A percentile compares a stretch with the other conserved stretches of the same genome.
Conservation (phyloP, 2,329 filamentous ascomycete species). For the Alternaria angustiovoidea region DNA sequence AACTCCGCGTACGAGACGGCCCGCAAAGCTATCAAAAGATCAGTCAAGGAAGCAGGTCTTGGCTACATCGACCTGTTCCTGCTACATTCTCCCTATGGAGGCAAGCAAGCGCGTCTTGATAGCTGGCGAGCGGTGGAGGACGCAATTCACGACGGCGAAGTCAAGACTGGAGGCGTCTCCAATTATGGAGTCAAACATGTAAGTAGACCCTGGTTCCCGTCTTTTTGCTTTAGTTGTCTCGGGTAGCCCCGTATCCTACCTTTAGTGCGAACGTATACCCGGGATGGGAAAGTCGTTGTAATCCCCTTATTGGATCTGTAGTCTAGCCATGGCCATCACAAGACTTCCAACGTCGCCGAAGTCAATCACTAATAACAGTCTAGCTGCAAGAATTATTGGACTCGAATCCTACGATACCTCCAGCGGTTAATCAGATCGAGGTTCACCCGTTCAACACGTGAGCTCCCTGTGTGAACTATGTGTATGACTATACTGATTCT, state of each 20-base stretch:
- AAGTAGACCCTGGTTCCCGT: conserved; percentile 42
- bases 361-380: conserved; percentile 20
- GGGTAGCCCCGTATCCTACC: conserved; percentile 7
- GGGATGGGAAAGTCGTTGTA: conserved; percentile 2
- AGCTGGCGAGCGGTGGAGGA: conserved; percentile 82
- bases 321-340: not conserved
- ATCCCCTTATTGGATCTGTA: conserved; percentile 8
- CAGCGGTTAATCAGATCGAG: conserved; percentile 80
- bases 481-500: conserved; percentile 54
- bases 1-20: conserved; percentile 74
- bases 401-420: conserved; percentile 67
- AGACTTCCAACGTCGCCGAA: conserved; percentile 7
- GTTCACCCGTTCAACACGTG: conserved; percentile 74
- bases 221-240: conserved; percentile 11
- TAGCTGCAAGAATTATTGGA: conserved; percentile 74
- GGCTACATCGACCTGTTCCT: conserved; percentile 83
- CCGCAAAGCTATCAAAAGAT: conserved; percentile 70
- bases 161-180: conserved; percentile 76
- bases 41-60: conserved; percentile 70
- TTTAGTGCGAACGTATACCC: conserved; percentile 11
- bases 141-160: conserved; percentile 74
- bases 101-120: conserved; percentile 70
- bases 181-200: conserved; percentile 81
- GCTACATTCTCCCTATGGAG: conserved; percentile 80
- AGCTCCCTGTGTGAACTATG: not conserved